Percentiles rank a stretch among this genome's conserved stretches.
phyloP scores from a whole-genome alignment of 306 rosid genomes.

The Quillaja saponaria region DNA sequence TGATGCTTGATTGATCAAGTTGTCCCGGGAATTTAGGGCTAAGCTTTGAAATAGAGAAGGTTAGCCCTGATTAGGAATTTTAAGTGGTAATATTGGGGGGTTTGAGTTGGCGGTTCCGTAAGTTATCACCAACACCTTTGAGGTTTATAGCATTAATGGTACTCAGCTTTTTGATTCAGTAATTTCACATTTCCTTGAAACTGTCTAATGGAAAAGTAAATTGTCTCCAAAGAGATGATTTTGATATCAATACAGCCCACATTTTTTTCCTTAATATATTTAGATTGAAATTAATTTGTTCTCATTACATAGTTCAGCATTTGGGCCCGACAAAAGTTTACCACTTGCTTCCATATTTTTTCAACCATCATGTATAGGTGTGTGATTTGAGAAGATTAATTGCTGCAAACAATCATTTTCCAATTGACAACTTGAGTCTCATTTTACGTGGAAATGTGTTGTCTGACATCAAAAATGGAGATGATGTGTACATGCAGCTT shows the following conservation, averaged over 20 bases:
- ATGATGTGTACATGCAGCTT: slow-evolving; percentile 53
- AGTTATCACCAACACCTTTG: not conserved
- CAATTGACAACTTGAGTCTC: slow-evolving; percentile 68
- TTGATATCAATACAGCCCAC: not conserved
- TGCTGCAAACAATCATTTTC: slow-evolving; percentile 53
- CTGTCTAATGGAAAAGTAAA: not conserved
- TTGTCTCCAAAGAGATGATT: not conserved
- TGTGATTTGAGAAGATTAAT: slow-evolving; percentile 68
- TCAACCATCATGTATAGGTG: slow-evolving; percentile 52
- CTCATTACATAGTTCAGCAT: no score
- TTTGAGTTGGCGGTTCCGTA: no score
- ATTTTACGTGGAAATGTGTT: slow-evolving; percentile 73
- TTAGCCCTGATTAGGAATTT: not conserved
- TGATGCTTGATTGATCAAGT: no score
- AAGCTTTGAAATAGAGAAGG: not conserved
- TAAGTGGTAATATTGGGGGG: no score
- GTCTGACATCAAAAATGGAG: slow-evolving; percentile 61
- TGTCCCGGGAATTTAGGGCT: not conserved
- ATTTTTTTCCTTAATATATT: slow-evolving; percentile 1
- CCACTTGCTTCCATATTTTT: slow-evolving; percentile 24
- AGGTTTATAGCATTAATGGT: no score
- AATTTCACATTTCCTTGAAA: slow-evolving; percentile 6
- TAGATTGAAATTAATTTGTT: slow-evolving; percentile 3
- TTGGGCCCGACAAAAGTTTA: slow-evolving; percentile 17
- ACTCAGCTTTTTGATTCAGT: slow-evolving; percentile 5